These are phyloP conservation scores for Mycena haematopus DNA, from an alignment of 768 basidiomycete species.

Conservation along the genomic window DNA sequence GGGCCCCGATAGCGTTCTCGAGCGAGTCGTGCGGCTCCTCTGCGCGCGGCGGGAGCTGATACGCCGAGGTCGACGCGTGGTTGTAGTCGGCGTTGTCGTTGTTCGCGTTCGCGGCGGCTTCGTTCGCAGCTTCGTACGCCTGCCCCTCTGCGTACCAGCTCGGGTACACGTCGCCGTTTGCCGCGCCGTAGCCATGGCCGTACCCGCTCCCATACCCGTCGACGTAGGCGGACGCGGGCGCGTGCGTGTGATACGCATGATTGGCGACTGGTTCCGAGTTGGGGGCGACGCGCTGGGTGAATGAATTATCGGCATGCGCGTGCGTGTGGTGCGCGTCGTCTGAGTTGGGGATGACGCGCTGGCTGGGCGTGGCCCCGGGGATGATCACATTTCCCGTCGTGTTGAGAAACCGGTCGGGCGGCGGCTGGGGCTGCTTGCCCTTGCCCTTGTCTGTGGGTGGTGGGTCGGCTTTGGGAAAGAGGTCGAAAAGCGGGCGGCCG, in stretches of 20 bases:
- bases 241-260: constrained; percentile 25
- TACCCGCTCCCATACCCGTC: constrained; percentile 44
- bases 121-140: no score
- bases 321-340: no score
- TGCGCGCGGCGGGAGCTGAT: constrained; percentile 18
- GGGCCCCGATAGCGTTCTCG: constrained; percentile 17
- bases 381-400: constrained; percentile 35
- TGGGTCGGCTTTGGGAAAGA: background rate
- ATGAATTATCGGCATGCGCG: no score
- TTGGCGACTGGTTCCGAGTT: no score
- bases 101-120: no score
- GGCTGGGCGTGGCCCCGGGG: constrained; percentile 39
- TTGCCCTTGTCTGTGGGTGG: constrained; percentile 8
- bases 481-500: background rate
- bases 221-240: constrained; percentile 40
- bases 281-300: no score
- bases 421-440: constrained; percentile 20
- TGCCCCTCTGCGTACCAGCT: no score
- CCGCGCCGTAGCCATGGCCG: constrained; percentile 41
- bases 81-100: no score
- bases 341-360: constrained; percentile 36
- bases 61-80: constrained; percentile 23
- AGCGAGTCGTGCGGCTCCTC: constrained; percentile 10
- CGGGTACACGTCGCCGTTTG: background rate
- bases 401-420: background rate